A percentile compares a stretch with the other conserved stretches of the same genome.
phyloP scores from a whole-genome alignment of 441 rosid species.

The Brassica balearica region DNA sequence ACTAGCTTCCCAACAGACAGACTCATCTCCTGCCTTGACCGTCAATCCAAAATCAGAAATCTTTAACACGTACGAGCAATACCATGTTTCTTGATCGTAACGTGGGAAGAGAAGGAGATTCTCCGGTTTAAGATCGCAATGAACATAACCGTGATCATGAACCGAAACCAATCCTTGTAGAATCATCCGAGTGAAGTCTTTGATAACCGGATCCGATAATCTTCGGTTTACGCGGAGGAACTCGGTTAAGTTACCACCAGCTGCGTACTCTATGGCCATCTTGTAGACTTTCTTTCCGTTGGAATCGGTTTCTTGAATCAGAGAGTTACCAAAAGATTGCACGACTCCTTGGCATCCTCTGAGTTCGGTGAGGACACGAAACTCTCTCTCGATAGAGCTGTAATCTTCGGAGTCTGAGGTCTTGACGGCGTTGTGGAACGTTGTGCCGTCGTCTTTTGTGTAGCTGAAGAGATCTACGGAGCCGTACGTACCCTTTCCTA shows the following conservation, averaged over 20 bases:
- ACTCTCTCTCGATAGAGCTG: constrained; percentile 12
- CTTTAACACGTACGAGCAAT: constrained; percentile 27
- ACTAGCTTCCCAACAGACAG: background rate
- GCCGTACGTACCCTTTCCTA: constrained; percentile 31
- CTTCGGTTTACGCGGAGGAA: constrained; percentile 20
- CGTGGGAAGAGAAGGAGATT: constrained; percentile 35
- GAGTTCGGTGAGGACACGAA: constrained; percentile 1
- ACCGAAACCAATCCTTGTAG: constrained; percentile 19
- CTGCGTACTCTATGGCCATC: constrained; percentile 28
- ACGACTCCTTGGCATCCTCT: constrained; percentile 17
- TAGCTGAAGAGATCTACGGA: constrained; percentile 31
- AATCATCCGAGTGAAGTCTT: constrained; percentile 26
- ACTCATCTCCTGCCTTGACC: background rate
- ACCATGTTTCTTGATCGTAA: constrained; percentile 18
- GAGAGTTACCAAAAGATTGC: constrained; percentile 6
- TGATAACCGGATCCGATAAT: background rate
- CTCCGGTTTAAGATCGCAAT: constrained; percentile 45
- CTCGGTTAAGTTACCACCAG: constrained; percentile 20
- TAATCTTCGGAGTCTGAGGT: background rate
- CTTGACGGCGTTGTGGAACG: constrained; percentile 25
- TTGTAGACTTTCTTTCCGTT: constrained; percentile 8
- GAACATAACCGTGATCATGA: constrained; percentile 37
- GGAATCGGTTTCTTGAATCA: background rate
- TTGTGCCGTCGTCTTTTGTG: constrained; percentile 29
- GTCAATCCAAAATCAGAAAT: constrained; percentile 39